A percentile compares a stretch with the other conserved stretches of the same genome.
Evolutionary conservation across 1,139 yeast species (phyloP).

Genomic region (Keqinozyma sinolaborantium): DNA sequence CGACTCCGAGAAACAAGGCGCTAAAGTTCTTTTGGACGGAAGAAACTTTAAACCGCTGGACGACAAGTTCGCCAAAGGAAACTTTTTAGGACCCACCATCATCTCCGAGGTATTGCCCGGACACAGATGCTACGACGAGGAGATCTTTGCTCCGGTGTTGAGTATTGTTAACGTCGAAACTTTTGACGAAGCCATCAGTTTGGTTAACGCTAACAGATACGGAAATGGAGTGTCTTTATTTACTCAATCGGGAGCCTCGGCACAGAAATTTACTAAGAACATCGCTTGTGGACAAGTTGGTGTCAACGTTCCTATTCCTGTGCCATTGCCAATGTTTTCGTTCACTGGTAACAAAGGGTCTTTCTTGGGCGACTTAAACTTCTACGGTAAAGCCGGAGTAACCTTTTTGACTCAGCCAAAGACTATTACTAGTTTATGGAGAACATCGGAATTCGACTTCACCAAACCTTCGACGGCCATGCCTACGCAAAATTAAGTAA

Average conservation of each 20-base stretch:
- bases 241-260: slow-evolving; percentile 66
- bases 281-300: slow-evolving; percentile 80
- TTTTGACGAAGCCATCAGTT: slow-evolving; percentile 67
- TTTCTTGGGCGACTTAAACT: slow-evolving; percentile 75
- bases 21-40: slow-evolving; percentile 62
- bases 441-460: slow-evolving; percentile 51
- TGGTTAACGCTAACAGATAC: slow-evolving; percentile 62
- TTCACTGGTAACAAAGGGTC: slow-evolving; percentile 79
- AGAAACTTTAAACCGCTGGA: slow-evolving; percentile 49
- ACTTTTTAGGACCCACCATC: slow-evolving; percentile 73
- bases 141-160: slow-evolving; percentile 75
- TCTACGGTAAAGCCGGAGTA: slow-evolving; percentile 74
- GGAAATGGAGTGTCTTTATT: slow-evolving; percentile 76
- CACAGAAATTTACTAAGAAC: slow-evolving; percentile 67
- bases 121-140: slow-evolving; percentile 70
- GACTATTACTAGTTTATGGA: slow-evolving; percentile 73
- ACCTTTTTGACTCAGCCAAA: slow-evolving; percentile 73
- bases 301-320: slow-evolving; percentile 80
- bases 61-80: slow-evolving; percentile 53
- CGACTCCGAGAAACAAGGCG: slow-evolving; percentile 57
- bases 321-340: slow-evolving; percentile 78
- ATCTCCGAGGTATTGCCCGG: slow-evolving; percentile 64
- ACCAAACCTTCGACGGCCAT: slow-evolving; percentile 57
- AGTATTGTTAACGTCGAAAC: slow-evolving; percentile 63
- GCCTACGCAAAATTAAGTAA: slow-evolving; percentile 58